Evolutionary conservation across 75 land plant species (phyloP).

Genomic region (Chamaecyparis obtusa): DNA sequence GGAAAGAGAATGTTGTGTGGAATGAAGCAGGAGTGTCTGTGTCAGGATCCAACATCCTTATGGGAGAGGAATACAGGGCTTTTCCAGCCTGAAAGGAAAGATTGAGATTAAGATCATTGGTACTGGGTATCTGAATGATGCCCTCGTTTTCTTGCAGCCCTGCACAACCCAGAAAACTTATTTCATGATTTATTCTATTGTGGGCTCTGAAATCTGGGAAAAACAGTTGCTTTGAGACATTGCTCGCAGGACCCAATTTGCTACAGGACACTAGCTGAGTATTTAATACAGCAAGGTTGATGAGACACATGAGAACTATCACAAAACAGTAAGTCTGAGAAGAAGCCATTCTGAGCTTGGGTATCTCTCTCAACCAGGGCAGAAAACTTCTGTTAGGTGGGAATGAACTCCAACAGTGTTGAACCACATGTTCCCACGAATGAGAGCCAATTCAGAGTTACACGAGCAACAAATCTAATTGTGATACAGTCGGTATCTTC

Average conservation of each 20-base stretch:
- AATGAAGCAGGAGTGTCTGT: constrained; percentile 41
- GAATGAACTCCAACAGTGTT: too few species aligned
- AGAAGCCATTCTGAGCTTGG: background rate
- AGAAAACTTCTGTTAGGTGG: too few species aligned
- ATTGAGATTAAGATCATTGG: background rate
- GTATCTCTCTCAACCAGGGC: background rate
- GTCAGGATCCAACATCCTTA: constrained; percentile 39
- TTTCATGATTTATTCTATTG: constrained; percentile 13
- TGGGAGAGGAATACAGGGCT: constrained; percentile 43
- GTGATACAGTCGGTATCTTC: background rate
- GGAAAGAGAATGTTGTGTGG: constrained; percentile 54
- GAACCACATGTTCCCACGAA: background rate
- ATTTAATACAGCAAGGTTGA: background rate
- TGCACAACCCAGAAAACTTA: constrained; percentile 35
- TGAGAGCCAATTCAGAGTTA: background rate
- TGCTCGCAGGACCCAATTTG: constrained; percentile 23
- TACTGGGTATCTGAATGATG: constrained; percentile 27
- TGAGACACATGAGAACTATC: background rate
- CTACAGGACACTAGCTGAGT: background rate
- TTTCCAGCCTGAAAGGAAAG: constrained; percentile 36
- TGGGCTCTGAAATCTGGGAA: constrained; percentile 27
- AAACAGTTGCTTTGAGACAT: constrained; percentile 21
- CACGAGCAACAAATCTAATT: background rate
- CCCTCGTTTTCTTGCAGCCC: constrained; percentile 12
- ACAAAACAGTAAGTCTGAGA: background rate